Evolutionary conservation across 2,329 filamentous ascomycete genomes (phyloP).

Genomic region (Aspergillus phoenicis): DNA sequence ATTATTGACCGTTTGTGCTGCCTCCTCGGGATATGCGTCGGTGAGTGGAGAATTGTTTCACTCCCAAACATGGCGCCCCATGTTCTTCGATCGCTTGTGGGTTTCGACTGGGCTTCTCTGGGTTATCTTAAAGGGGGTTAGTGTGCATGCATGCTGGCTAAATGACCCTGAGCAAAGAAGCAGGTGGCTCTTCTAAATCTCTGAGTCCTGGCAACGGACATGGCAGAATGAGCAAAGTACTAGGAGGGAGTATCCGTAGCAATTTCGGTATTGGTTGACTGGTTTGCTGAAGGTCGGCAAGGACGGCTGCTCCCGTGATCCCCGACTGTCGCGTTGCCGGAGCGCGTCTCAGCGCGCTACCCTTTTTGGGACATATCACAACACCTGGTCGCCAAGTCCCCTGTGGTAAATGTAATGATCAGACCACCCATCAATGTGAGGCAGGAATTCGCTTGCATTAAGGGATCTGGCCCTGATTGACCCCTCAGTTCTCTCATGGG

Average conservation of each 20-base stretch:
- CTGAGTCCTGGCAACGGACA: not conserved
- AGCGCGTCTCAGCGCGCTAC: conserved; percentile 3
- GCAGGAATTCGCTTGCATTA: not conserved
- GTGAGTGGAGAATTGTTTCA: conserved; percentile 15
- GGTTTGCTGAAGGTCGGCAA: too few species aligned
- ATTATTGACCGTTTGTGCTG: conserved; percentile 7
- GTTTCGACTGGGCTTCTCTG: not conserved
- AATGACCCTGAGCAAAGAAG: not conserved
- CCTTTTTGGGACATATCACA: conserved; percentile 1
- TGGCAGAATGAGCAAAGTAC: not conserved
- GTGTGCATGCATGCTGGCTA: not conserved
- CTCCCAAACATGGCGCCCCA: conserved; percentile 14
- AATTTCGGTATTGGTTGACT: too few species aligned
- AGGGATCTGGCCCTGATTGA: not conserved
- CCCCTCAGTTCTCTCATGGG: conserved; percentile 14
- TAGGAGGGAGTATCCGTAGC: too few species aligned
- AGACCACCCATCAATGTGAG: not conserved
- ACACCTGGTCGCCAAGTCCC: not conserved
- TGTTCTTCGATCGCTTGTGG: conserved; percentile 2
- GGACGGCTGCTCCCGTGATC: not conserved
- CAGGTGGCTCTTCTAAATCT: not conserved
- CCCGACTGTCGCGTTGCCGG: not conserved
- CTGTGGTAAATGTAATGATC: not conserved
- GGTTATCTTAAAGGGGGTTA: not conserved
- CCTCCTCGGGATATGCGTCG: not conserved